Base-by-base conservation (phyloP, 2,329 filamentous ascomycete genomes). In the Cadophora luteo-olivacea region DNA sequence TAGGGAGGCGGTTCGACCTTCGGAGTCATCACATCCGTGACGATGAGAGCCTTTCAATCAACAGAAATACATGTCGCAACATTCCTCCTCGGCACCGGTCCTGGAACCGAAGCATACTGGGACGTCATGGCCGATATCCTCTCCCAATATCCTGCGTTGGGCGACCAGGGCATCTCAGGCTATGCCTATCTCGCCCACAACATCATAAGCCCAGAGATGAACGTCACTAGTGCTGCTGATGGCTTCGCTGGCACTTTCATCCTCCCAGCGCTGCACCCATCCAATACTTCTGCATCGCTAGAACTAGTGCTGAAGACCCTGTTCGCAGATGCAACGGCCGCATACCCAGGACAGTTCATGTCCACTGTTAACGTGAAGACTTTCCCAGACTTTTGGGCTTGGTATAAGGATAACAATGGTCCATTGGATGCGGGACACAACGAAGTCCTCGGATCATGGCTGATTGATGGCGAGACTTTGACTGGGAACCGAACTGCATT, bases 1-100 rank as follows among this genome's bases (percentile, higher is more conserved):
- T 19, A 85, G 84, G 86, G 86, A 6, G 87, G 87, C 3, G 87
- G 86, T 1, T 85, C 84, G 24, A 90, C 86, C 0, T 91, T 88
- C 73, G 88, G 86, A 0, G 81, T 91, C 1, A 82, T 90, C 25
- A 84, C 83, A 1, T 87, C 85, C 0, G 79, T 89, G 45, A 90
- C 87, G 0, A 76, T 86, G 16, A 84, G 84, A 69, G 84, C 85
- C 0, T 81, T 86, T 71, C 82, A 83, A 0, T 82, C 82, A 1
- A 75, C 75, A 0, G 48, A 33, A 11, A 68, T 73, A 51, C 36
- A 69, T 5, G 55, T 81, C 51, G 69, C 81, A 70, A 61, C 62
- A 16, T 73, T 80, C 38, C 73, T 74, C 29, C 69, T 82, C 41
- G 72, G 76, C 9, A 79, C 77, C 1, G 49, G 66, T 4, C 70